Evolutionary conservation across 1,284 basidiomycete species (phyloP), one percentile per base, ranked within the genome.

Genomic region (Boletellus sp.): DNA sequence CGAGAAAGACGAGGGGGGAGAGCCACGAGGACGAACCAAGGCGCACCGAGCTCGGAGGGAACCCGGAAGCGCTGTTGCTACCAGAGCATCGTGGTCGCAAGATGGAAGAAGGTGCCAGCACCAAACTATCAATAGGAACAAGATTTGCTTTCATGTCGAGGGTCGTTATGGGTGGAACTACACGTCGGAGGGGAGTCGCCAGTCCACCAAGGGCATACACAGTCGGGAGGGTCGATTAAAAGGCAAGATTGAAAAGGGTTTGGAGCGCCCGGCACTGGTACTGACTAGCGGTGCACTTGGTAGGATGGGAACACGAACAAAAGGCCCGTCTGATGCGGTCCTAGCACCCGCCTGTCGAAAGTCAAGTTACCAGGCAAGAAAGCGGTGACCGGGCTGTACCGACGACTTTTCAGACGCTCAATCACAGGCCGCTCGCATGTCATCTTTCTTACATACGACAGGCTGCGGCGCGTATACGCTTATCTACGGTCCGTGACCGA

Each of bases 111-210:
- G 50, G 50, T 44, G 50, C 46, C 22, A 47, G 48, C 45, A 33
- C 22, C 7, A 18, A 37, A 38, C 40, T 1, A 45, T n/a, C 26
- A 35, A 18, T 13, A 15, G 30, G 3, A 30, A 47, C 33, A 42
- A 8, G 5, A 26, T 40, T 44, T 41, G 40, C 3, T 42, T 35
- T 63, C 61, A 61, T 52, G 47, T 51, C 44, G 26, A 33, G 24
- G 28, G 22, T 61, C 50, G 52, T 63, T n/a, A 44, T 24, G 38
- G 10, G 26, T 10, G 26, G 26, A 26, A 28, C 19, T 47, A 36
- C 6, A 12, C 19, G 37, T 26, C n/a, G n/a, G n/a, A 36, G 24
- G 21, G 38, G 32, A 12, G 43, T 15, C 21, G 39, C 12, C 22
- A 26, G 21, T 5, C 18, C 16, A 28, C 42, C 36, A 43, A 21